Evolutionary conservation across 2,329 filamentous ascomycete species (phyloP), one percentile per base, ranked within the genome.

Genomic region (Colletotrichum magnum): DNA sequence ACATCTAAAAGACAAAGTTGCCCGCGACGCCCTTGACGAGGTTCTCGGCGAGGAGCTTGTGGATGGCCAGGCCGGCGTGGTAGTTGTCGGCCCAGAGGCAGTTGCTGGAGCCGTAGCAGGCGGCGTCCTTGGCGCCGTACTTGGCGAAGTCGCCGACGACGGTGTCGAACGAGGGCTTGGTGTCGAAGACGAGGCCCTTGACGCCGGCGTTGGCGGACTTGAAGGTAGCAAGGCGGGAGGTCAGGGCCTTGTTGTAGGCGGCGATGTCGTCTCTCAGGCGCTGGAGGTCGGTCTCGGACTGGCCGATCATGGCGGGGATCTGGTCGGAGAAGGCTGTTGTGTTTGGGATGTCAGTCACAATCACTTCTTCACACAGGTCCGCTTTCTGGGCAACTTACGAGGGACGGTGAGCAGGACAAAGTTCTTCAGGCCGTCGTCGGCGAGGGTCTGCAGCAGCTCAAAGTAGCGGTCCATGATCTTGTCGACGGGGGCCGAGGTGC

Each of bases 331-430:
- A 66, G 45, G 66, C 64, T 68, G n/a, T 12, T 68, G n/a, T 12
- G 1, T 4, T 9, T 4, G 10, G 1, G 32, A 6, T 32, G 45
- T 64, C 24, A 64, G 53, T 43, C 2, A 26, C 15, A 26, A 9
- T 7, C 12, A 7, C 28, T 0, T n/a, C n/a, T 41, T 9, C 2
- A 9, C 7, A 16, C 13, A 2, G 4, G 6, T 2, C 1, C 18
- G 15, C n/a, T 24, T 5, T 26, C n/a, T 1, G n/a, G 6, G 41
- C 5, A 21, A 74, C 78, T 62, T 69, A 80, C 77, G 76, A 32
- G 86, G 86, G 2, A 86, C 83, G 62, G 80, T 84, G 62, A 88
- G 67, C 58, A 87, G 78, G 6, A 83, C 75, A 72, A 88, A 87
- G 41, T 83, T 84, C 59, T 83, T 78, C 16, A 80, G 83, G 0